Conservation (phyloP, 768 basidiomycete genomes). For the Lactifluus volemus region DNA sequence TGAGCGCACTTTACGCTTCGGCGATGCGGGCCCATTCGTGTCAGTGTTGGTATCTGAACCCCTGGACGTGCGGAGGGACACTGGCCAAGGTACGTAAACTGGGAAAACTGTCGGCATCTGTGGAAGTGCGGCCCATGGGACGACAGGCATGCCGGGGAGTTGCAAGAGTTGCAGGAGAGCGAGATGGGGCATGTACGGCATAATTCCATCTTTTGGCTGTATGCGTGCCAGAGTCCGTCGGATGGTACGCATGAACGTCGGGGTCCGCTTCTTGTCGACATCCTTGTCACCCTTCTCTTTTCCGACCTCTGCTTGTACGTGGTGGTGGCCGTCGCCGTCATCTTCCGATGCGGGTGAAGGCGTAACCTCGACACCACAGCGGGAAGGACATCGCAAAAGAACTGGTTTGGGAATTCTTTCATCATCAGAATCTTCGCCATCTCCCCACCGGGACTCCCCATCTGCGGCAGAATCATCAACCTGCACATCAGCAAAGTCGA, state of each 20-base stretch:
- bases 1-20: conserved; percentile 28
- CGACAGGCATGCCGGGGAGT: conserved; percentile 43
- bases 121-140: conserved; percentile 39
- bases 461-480: conserved; percentile 24
- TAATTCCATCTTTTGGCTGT: conserved; percentile 49
- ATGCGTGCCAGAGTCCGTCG: conserved; percentile 61
- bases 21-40: conserved; percentile 4
- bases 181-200: conserved; percentile 43
- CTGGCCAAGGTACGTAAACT: conserved; percentile 60
- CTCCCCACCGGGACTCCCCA: conserved; percentile 61
- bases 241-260: conserved; percentile 58
- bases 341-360: conserved; percentile 7
- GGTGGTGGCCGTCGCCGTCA: neutral
- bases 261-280: conserved; percentile 28
- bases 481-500: conserved; percentile 36
- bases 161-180: conserved; percentile 30
- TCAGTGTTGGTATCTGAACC: conserved; percentile 24
- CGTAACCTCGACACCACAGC: conserved; percentile 6
- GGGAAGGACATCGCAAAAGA: conserved; percentile 2
- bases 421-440: conserved; percentile 54
- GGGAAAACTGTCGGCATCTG: conserved; percentile 75
- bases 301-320: neutral
- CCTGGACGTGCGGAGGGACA: conserved; percentile 47
- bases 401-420: conserved; percentile 23
- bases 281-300: conserved; percentile 19